These are phyloP conservation scores for Plantago elongata DNA, from an alignment of 257 asterid species.

Conservation along the genomic window DNA sequence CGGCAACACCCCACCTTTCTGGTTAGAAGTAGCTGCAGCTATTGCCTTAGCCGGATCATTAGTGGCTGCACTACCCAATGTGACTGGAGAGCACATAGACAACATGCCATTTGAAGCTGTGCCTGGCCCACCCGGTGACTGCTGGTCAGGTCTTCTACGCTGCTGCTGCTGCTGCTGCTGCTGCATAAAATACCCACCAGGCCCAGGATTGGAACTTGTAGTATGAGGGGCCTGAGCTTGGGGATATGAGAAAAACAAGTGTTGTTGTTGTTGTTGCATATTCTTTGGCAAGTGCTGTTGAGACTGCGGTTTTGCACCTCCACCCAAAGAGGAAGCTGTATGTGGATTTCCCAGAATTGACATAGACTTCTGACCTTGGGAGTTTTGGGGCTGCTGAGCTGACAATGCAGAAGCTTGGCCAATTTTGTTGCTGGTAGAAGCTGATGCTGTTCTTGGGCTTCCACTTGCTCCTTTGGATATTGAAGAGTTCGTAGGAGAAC, in stretches of 20 bases:
- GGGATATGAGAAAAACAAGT: conserved; percentile 58
- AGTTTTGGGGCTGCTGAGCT: conserved; percentile 47
- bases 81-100: conserved; percentile 40
- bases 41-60: conserved; percentile 89
- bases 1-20: conserved; percentile 51
- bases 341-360: conserved; percentile 76
- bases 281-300: conserved; percentile 51
- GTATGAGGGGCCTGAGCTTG: conserved; percentile 58
- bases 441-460: conserved; percentile 68
- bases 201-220: conserved; percentile 33
- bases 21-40: conserved; percentile 67
- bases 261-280: conserved; percentile 60
- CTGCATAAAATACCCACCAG: conserved; percentile 50
- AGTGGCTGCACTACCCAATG: conserved; percentile 40
- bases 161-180: conserved; percentile 44
- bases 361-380: conserved; percentile 59
- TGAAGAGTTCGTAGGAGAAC: conserved; percentile 84
- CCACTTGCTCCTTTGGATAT: conserved; percentile 84
- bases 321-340: conserved; percentile 33
- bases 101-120: conserved; percentile 45
- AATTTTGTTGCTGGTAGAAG: conserved; percentile 50
- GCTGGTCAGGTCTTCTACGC: conserved; percentile 63
- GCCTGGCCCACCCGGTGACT: conserved; percentile 32
- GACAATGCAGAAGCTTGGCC: conserved; percentile 55
- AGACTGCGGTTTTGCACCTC: conserved; percentile 37